Percentiles rank a stretch among this genome's conserved stretches.
Conservation (phyloP, 2,329 filamentous ascomycete genomes). For the Verticillium albo-atrum region DNA sequence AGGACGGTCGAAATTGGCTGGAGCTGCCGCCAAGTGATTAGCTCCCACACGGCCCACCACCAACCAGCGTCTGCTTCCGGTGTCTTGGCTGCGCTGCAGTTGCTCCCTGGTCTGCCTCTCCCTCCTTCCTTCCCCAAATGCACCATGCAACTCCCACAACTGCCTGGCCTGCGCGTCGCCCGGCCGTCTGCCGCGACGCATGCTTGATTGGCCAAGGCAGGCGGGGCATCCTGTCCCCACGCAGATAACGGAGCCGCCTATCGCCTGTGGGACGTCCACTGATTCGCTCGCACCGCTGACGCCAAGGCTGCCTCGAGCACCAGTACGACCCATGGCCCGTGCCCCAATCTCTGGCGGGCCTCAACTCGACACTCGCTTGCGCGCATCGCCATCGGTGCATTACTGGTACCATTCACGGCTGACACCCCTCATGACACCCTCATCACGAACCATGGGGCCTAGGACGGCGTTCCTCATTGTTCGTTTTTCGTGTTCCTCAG, state of each 20-base stretch:
- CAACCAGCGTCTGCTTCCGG: neutral
- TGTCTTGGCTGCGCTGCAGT: neutral
- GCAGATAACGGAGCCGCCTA: slow-evolving; percentile 2
- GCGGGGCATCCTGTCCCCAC: neutral
- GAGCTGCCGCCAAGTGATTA: slow-evolving; percentile 4
- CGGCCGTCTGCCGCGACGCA: neutral
- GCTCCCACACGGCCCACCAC: neutral
- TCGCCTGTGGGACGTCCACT: neutral
- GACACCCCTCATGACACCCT: neutral
- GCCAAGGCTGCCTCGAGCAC: neutral
- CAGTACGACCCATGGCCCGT: neutral
- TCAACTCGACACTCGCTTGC: neutral
- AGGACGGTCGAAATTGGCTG: slow-evolving; percentile 2
- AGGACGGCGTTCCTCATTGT: too few relatives aligned
- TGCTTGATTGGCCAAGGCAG: neutral
- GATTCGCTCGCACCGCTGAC: neutral
- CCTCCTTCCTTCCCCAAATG: neutral
- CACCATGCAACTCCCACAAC: neutral
- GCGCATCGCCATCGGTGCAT: neutral
- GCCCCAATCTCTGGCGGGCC: neutral
- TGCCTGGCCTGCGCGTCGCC: neutral
- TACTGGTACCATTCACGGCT: neutral
- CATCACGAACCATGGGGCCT: neutral
- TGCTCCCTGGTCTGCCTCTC: neutral
- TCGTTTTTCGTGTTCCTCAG: neutral